phyloP scores from a whole-genome alignment of 176 grass and related monocot species.

The Oropetium thomaeum region DNA sequence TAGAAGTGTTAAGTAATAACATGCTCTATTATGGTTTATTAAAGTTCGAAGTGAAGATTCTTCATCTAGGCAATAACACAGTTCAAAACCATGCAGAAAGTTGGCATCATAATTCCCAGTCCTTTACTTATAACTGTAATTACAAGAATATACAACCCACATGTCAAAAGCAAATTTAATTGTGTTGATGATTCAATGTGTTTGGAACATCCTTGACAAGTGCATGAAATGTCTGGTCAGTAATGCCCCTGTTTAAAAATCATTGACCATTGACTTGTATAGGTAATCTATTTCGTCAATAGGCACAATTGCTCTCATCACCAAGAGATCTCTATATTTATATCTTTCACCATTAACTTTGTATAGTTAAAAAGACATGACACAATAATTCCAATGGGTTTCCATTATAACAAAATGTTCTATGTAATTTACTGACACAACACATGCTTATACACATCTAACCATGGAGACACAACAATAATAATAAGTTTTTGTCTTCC shows the following conservation, averaged over 20 bases:
- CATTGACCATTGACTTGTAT: slow-evolving; percentile 15
- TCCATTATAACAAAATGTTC: not conserved
- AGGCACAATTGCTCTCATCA: not conserved
- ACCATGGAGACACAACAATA: slow-evolving; percentile 7
- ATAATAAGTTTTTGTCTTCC: not conserved
- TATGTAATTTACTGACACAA: not conserved
- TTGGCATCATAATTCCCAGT: not conserved
- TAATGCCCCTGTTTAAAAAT: not conserved
- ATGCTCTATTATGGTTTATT: not conserved
- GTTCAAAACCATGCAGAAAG: slow-evolving; percentile 19
- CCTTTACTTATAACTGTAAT: not conserved
- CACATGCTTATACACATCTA: not conserved
- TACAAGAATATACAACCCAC: slow-evolving; percentile 10
- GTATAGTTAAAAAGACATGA: not conserved
- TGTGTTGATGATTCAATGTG: slow-evolving; percentile 15
- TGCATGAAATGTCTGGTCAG: slow-evolving; percentile 3
- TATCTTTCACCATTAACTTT: not conserved
- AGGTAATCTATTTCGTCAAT: not conserved
- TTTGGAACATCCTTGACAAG: slow-evolving; percentile 2
- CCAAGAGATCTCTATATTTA: not conserved
- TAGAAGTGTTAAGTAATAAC: slow-evolving; percentile 22
- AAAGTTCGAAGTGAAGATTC: slow-evolving; percentile 3
- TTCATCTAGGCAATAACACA: not conserved
- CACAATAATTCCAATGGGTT: not conserved
- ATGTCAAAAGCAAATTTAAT: not conserved